A percentile compares a stretch with the other conserved stretches of the same genome.
These are phyloP conservation scores for Annulohypoxylon maeteangense DNA, from an alignment of 495 filamentous ascomycete genomes.

Conservation along the genomic window DNA sequence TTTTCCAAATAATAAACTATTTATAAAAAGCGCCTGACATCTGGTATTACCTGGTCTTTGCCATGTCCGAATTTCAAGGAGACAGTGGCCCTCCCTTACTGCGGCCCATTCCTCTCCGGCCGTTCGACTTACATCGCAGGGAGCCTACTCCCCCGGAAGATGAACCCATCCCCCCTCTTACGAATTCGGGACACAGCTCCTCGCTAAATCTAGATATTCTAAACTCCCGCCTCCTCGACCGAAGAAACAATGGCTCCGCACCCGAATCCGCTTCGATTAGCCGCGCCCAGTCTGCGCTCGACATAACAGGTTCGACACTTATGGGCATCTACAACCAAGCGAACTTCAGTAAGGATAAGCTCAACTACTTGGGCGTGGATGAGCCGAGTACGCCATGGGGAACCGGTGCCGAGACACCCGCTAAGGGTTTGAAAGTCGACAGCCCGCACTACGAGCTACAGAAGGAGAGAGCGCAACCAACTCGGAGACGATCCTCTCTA, in stretches of 20 bases:
- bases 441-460: conserved; percentile 44
- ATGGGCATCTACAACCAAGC: conserved; percentile 88
- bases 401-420: conserved; percentile 74
- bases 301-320: conserved; percentile 88
- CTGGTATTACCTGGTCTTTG: background rate
- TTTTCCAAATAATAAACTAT: conserved; percentile 7
- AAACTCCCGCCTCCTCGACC: conserved; percentile 50
- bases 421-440: conserved; percentile 45
- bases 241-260: conserved; percentile 38
- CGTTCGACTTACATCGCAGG: conserved; percentile 71
- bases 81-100: conserved; percentile 65
- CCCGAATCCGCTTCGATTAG: conserved; percentile 53
- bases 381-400: conserved; percentile 69
- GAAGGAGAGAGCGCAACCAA: conserved; percentile 38
- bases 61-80: conserved; percentile 46
- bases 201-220: conserved; percentile 43
- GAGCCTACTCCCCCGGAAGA: conserved; percentile 63
- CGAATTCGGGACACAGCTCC: conserved; percentile 36
- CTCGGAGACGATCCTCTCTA: conserved; percentile 38
- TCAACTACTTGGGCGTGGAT: conserved; percentile 41
- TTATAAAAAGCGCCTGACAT: conserved; percentile 17
- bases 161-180: conserved; percentile 61
- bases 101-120: conserved; percentile 78
- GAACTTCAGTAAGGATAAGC: conserved; percentile 58
- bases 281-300: conserved; percentile 80